These are phyloP conservation scores for Gautieria morchelliformis DNA, from an alignment of 768 basidiomycete genomes.

Conservation along the genomic window DNA sequence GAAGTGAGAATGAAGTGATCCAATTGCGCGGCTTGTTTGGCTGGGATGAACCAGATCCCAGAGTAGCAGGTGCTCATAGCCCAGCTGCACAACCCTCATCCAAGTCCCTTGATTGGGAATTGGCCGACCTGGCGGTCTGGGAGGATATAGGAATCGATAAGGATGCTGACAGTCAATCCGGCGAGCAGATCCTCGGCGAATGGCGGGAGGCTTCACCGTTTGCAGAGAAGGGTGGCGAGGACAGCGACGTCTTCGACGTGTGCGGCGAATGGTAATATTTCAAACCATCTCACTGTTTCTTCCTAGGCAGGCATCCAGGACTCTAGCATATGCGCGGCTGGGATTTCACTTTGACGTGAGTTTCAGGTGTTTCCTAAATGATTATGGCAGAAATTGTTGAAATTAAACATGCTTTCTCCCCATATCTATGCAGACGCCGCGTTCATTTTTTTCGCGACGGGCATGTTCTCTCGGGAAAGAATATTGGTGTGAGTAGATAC, in stretches of 20 bases:
- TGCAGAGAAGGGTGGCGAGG: neutral
- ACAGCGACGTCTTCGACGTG: neutral
- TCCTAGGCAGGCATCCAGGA: neutral
- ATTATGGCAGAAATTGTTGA: neutral
- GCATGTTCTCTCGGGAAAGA: neutral
- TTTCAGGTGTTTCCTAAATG: neutral
- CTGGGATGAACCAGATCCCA: conserved; percentile 19
- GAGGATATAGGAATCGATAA: neutral
- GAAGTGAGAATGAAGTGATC: conserved; percentile 42
- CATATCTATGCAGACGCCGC: neutral
- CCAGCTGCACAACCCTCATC: neutral
- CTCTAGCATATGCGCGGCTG: neutral
- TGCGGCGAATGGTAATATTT: neutral
- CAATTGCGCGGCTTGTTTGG: conserved; percentile 29
- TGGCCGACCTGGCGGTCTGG: neutral
- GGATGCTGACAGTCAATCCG: neutral
- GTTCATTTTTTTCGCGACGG: conserved; percentile 6
- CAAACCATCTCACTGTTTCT: neutral
- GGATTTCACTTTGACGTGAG: neutral
- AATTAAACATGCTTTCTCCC: neutral
- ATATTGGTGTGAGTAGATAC: neutral
- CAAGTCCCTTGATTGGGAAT: neutral
- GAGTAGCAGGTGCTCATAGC: neutral
- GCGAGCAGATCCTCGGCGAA: conserved; percentile 6
- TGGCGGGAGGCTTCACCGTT: conserved; percentile 5